Base-by-base conservation (phyloP, 2,329 filamentous ascomycete species). In the Xylariaceae sp. region DNA sequence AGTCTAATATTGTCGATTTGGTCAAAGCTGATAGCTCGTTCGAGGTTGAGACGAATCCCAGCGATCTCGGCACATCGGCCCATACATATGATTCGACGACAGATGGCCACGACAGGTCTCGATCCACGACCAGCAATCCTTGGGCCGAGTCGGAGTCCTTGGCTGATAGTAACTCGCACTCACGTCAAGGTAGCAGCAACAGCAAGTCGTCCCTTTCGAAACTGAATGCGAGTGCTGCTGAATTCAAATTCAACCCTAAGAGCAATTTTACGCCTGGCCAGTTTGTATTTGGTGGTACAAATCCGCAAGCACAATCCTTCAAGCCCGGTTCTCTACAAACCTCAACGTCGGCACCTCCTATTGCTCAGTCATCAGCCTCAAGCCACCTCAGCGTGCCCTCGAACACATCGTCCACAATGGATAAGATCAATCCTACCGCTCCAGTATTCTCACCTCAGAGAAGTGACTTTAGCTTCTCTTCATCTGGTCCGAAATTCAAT, bases 191-290 rank as follows among this genome's bases (percentile, higher is more conserved):
- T 9, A 83, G 82, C 64, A 88, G 92, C 69, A 81, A 79, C 15
- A 88, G 86, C 70, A 90, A 88, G 67, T 79, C 86, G 2, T 92
- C 85, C 0, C 74, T 87, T 49, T 90, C 91, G 0, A 92, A 87
- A 66, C 82, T 97, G 67, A 97, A 97, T 68, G 92, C 95, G 35
- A 85, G 88, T 63, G 93, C 93, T 0, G 89, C 92, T 51, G 90
- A 94, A 69, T 97, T 97, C 78, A 90, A 88, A 67, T 93, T 93
- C 74, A 83, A 84, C 62, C 82, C 82, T 7, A 72, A 75, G 2
- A 81, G 72, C 67, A 75, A 74, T 30, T 85, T 84, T 67, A 76
- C 79, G 44, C 78, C 80, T 39, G 72, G 75, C 13, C 74, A 79
- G 56, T 83, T 84, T 68, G 76, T 75, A 45, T 84, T 84, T 62